Evolutionary conservation across 2,329 filamentous ascomycete genomes (phyloP).

Genomic region (Alternaria metachromatica): DNA sequence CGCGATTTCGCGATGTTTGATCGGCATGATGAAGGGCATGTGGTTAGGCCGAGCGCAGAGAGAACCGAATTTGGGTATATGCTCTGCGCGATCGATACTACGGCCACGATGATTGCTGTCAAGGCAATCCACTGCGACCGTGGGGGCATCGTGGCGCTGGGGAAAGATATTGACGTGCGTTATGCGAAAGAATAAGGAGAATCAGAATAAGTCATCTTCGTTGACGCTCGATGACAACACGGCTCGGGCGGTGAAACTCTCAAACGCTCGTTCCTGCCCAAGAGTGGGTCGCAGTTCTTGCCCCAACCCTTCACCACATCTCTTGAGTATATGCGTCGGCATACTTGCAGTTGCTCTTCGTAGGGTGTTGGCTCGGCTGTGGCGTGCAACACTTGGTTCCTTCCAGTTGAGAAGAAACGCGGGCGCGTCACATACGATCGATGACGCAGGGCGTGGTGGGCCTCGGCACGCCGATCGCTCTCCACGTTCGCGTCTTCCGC

Average conservation of each 20-base stretch:
- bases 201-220: neutral
- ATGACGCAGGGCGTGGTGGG: neutral
- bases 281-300: constrained; percentile 4
- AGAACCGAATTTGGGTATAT: neutral
- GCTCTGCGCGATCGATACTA: constrained; percentile 6
- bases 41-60: neutral
- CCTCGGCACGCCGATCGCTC: neutral
- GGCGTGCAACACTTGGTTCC: neutral
- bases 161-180: neutral
- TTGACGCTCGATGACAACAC: constrained; percentile 5
- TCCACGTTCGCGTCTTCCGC: neutral
- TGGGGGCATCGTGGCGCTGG: constrained; percentile 1
- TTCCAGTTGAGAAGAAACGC: constrained; percentile 14
- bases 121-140: neutral
- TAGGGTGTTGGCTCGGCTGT: neutral
- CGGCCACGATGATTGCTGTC: constrained; percentile 1
- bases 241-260: constrained; percentile 7
- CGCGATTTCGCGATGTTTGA: constrained; percentile 7
- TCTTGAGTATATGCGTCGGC: constrained; percentile 15
- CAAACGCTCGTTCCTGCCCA: constrained; percentile 6
- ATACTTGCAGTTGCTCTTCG: constrained; percentile 6
- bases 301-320: neutral
- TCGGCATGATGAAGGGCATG: constrained; percentile 7
- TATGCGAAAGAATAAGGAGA: neutral
- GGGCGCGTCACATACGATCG: neutral